These are phyloP conservation scores for Heterobasidion occidentale DNA, from an alignment of 1,284 basidiomycete species.

Conservation along the genomic window DNA sequence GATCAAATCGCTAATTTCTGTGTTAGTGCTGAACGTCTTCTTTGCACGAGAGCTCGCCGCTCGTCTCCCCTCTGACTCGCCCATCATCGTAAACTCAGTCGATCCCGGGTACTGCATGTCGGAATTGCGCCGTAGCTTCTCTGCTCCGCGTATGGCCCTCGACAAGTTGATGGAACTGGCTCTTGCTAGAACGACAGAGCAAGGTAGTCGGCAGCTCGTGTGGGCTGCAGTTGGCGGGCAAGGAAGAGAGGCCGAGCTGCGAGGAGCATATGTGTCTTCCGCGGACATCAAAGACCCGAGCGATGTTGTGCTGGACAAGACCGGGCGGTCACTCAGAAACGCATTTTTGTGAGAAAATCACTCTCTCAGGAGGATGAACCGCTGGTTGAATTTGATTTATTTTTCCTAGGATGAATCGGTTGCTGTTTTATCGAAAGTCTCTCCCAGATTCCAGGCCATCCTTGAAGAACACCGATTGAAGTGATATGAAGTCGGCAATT, in stretches of 20 bases:
- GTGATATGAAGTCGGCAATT: not conserved
- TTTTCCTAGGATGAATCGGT: not conserved
- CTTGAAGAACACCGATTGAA: not conserved
- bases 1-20: not conserved
- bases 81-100: constrained; percentile 28
- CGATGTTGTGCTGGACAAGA: constrained; percentile 34
- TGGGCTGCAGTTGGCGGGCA: constrained; percentile 29
- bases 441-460: not conserved
- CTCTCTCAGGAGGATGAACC: not conserved
- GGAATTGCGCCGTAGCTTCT: constrained; percentile 23
- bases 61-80: constrained; percentile 18
- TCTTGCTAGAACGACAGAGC: constrained; percentile 25
- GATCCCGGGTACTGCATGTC: constrained; percentile 44
- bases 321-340: constrained; percentile 32
- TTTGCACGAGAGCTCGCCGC: constrained; percentile 32
- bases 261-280: constrained; percentile 27
- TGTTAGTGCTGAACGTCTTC: constrained; percentile 33
- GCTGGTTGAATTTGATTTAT: not conserved
- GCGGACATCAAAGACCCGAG: constrained; percentile 28
- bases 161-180: constrained; percentile 18
- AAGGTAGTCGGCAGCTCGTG: constrained; percentile 33
- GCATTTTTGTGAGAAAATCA: constrained; percentile 27
- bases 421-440: not conserved
- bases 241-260: constrained; percentile 18
- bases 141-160: not conserved